Evolutionary conservation across 805 yeast species (phyloP).

Genomic region (Diddensiella santjacobensis): DNA sequence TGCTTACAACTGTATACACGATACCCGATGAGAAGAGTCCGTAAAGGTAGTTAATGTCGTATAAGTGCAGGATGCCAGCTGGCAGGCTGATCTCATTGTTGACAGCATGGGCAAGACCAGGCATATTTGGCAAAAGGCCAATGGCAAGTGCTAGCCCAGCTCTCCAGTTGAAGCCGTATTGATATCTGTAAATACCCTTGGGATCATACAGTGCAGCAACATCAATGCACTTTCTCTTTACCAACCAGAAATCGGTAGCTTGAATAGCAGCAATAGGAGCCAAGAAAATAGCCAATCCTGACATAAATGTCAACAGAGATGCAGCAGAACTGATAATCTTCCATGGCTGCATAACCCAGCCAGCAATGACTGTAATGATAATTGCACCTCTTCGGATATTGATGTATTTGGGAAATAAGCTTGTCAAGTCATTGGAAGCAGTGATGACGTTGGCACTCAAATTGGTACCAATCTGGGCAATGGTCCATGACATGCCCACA

Average conservation of each 20-base stretch:
- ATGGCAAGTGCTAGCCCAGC: conserved; percentile 36
- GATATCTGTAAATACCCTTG: conserved; percentile 42
- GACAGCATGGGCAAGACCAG: conserved; percentile 27
- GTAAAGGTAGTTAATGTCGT: conserved; percentile 27
- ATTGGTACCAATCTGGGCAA: conserved; percentile 19
- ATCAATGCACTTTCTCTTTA: conserved; percentile 41
- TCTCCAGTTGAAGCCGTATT: conserved; percentile 45
- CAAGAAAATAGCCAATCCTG: conserved; percentile 40
- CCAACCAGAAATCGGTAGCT: conserved; percentile 39
- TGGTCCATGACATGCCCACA: conserved; percentile 20
- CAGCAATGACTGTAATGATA: conserved; percentile 28
- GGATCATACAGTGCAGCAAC: conserved; percentile 40
- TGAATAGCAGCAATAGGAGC: conserved; percentile 40
- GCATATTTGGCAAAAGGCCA: conserved; percentile 24
- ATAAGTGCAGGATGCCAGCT: conserved; percentile 24
- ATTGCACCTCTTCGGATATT: conserved; percentile 43
- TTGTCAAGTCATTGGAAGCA: conserved; percentile 51
- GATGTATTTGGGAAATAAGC: conserved; percentile 42
- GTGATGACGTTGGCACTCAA: conserved; percentile 40
- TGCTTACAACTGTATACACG: conserved; percentile 17
- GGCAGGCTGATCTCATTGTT: conserved; percentile 11
- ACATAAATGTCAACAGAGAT: conserved; percentile 36
- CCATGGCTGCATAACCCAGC: conserved; percentile 40
- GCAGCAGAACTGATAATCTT: conserved; percentile 37
- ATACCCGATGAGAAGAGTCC: conserved; percentile 21